Base-by-base conservation (phyloP, 179 eudicot species). In the Carnegiea gigantea region DNA sequence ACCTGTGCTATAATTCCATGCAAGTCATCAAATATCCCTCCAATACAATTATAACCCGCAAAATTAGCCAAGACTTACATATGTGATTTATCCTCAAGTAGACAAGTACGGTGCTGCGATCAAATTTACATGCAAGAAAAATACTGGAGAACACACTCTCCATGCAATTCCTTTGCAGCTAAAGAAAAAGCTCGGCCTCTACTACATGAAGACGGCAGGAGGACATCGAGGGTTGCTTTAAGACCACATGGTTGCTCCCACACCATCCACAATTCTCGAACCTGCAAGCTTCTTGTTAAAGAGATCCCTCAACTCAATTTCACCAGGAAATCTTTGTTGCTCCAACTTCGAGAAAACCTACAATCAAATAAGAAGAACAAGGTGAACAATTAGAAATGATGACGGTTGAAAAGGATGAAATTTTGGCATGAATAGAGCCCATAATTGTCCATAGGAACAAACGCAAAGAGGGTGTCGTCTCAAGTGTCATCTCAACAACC, bases 311-410 rank as follows among this genome's bases (percentile, higher is more conserved):
- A 88, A 76, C 75, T 88, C 90, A 18, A 88, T 88, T 83, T 88
- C 90, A 77, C 88, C 90, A 0, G 90, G 90, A 79, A 88, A 88
- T 77, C 90, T 84, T 83, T 88, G 83, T 86, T 86, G 84, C 70
- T 78, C 82, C 83, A 88, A 82, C 78, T 88, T 88, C 20, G 90
- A 88, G 74, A 86, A 88, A 48, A 88, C 83, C 90, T 88, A 78
- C 79, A 28, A 36, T 70, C 73, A 36, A 65, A 70, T 36, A 70
- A 24, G 30, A 26, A 67, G 38, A 28, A n/a, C 67, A 60, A n/a
- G 67, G 28, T 23, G 6, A 36, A 36, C 38, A 30, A 70, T 70
- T 44, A 70, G n/a, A 51, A 2, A 13, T 51, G 57, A 12, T 51
- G 44, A 12, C 18, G 9, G 57, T 17, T 51, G 57, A 51, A 51